Evolutionary conservation across 2,329 filamentous ascomycete genomes (phyloP).

Genomic region (Zymoseptoria passerinii): DNA sequence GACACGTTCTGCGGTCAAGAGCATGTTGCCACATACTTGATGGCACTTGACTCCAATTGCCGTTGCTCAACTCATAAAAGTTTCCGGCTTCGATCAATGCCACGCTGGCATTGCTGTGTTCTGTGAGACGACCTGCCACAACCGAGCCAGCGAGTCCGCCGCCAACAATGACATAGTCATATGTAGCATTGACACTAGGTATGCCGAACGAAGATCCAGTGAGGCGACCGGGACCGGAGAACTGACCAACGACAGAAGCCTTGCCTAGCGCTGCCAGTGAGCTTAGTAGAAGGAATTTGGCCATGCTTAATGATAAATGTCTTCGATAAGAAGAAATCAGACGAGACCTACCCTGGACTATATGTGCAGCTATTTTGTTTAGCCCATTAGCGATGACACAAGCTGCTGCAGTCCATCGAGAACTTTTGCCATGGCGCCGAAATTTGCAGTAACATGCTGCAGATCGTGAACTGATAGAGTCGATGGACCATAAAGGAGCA

Average conservation of each 20-base stretch:
- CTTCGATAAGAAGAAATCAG: background rate
- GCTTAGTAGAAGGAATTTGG: background rate
- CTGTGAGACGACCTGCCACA: conserved; percentile 19
- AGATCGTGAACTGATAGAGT: background rate
- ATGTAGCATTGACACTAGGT: conserved; percentile 14
- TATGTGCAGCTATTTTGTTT: background rate
- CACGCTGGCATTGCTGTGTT: conserved; percentile 17
- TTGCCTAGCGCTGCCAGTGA: background rate
- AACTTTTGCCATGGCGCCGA: background rate
- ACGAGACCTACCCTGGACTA: background rate
- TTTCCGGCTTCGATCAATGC: conserved; percentile 26
- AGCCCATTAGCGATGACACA: background rate
- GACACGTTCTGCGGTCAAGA: background rate
- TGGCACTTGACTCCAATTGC: conserved; percentile 25
- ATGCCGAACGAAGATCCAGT: conserved; percentile 15
- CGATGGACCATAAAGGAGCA: background rate
- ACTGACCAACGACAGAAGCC: conserved; percentile 3
- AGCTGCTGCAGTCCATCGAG: background rate
- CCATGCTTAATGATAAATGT: background rate
- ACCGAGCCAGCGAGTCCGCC: conserved; percentile 23
- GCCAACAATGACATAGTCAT: conserved; percentile 22
- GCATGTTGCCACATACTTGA: conserved; percentile 1
- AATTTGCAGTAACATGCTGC: background rate
- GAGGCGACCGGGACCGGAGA: background rate
- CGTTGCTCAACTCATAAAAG: conserved; percentile 26